Percentiles rank a stretch among this genome's conserved stretches.
Evolutionary conservation across 345 rosid genomes (phyloP).

Genomic region (Eucalyptus sideroxylon): DNA sequence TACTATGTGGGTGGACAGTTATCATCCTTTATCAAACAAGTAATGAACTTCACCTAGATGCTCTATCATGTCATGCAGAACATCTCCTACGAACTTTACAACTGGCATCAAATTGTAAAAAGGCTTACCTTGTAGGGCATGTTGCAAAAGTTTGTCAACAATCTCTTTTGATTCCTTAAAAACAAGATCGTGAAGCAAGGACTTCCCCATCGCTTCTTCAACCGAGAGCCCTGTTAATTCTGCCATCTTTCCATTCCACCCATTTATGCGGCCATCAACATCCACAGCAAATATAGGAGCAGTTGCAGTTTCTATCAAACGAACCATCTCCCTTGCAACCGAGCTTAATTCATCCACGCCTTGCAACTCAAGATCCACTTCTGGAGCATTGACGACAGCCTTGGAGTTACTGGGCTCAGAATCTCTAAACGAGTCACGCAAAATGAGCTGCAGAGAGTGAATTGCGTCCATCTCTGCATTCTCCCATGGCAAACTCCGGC

Average conservation of each 20-base stretch:
- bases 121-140: slow-evolving; percentile 68
- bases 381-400: slow-evolving; percentile 36
- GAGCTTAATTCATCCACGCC: slow-evolving; percentile 88
- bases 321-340: slow-evolving; percentile 99
- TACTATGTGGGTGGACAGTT: background rate
- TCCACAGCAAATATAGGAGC: slow-evolving; percentile 98
- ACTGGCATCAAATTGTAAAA: background rate
- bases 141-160: slow-evolving; percentile 59
- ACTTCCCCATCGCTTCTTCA: slow-evolving; percentile 95
- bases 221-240: slow-evolving; percentile 84
- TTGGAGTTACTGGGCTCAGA: slow-evolving; percentile 67
- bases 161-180: slow-evolving; percentile 66
- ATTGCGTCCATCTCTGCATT: slow-evolving; percentile 98
- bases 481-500: slow-evolving; percentile 93
- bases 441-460: slow-evolving; percentile 93
- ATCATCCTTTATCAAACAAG: background rate
- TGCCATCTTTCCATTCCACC: slow-evolving; percentile 94
- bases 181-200: slow-evolving; percentile 72
- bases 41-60: background rate
- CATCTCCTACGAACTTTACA: background rate
- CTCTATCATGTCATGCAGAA: background rate
- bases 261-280: slow-evolving; percentile 66
- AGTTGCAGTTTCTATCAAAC: slow-evolving; percentile 92
- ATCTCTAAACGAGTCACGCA: slow-evolving; percentile 82
- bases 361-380: slow-evolving; percentile 52